Evolutionary conservation across 192 early-diverging fungal species (phyloP), one percentile per base, ranked within the genome.

Genomic region (Funneliformis geosporum): DNA sequence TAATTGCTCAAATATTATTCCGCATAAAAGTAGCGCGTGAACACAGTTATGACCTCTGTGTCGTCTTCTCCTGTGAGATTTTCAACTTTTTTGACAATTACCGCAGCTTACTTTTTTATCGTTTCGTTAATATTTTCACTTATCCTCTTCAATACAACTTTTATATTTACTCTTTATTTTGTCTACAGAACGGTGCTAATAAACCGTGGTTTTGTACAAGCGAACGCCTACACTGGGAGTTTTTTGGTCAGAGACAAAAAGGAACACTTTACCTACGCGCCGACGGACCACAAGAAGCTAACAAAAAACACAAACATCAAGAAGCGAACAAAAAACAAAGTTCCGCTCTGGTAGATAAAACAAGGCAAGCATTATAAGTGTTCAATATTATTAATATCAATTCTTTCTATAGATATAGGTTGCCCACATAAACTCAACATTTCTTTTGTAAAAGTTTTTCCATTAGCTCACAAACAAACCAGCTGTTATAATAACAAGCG

Each of bases 21-120:
- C 50, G 64, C 40, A 69, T 69, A 69, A 33, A 43, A 69, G 16
- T 69, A 43, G 67, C 40, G 40, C 67, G 67, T 43, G 67, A 40
- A 44, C 16, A 69, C 33, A 69, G 67, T 69, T 69, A 69, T 69
- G 67, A 43, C 67, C 67, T 42, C 39, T 69, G 67, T 69, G 40
- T 43, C 67, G 38, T n/a, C 67, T 33, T 69, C 67, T 69, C 40
- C 67, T 69, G 67, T 69, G 40, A 69, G 67, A 6, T 55, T 55
- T 55, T 55, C 50, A 55, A 18, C 21, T 8, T 42, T 43, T 69
- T 69, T 69, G 33, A 33, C 33, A 33, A 33, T 11, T 33, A n/a
- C 23, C 16, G 7, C 23, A 60, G 12, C 59, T 60, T 60, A n/a
- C 59, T 16, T 0, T n/a, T 60, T 11, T 18, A n/a, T 18, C 23